Evolutionary conservation across 805 yeast species (phyloP).

Genomic region (Saccharomycopsis fodiens): DNA sequence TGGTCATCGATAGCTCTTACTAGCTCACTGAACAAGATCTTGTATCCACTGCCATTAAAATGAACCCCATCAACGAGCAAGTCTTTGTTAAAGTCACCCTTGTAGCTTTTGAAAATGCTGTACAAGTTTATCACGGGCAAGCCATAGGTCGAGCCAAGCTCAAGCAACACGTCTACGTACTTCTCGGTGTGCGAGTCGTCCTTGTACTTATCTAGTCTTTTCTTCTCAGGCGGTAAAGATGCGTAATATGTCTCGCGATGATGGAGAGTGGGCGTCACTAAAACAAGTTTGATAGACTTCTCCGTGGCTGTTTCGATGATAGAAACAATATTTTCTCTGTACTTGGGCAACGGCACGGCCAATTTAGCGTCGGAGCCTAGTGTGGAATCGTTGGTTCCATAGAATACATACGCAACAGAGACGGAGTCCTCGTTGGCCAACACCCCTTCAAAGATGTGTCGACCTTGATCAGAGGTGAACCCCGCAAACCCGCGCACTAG

Average conservation of each 20-base stretch:
- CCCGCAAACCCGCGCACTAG: constrained; percentile 72
- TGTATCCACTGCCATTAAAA: constrained; percentile 46
- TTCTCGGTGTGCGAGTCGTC: constrained; percentile 34
- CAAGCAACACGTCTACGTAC: constrained; percentile 45
- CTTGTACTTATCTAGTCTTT: constrained; percentile 35
- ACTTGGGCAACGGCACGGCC: constrained; percentile 43
- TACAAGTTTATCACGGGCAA: constrained; percentile 55
- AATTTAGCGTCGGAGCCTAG: constrained; percentile 31
- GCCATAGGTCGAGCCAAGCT: constrained; percentile 34
- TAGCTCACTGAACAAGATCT: constrained; percentile 39
- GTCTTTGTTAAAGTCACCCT: constrained; percentile 31
- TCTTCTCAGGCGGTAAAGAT: constrained; percentile 26
- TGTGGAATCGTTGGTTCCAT: constrained; percentile 75
- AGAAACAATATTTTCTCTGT: constrained; percentile 35
- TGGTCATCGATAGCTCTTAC: constrained; percentile 29
- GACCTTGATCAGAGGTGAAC: constrained; percentile 57
- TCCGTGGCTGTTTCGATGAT: constrained; percentile 35
- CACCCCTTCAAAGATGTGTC: constrained; percentile 39
- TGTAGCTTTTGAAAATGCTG: constrained; percentile 31
- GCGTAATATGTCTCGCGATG: constrained; percentile 37
- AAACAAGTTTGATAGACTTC: constrained; percentile 41
- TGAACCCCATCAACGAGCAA: constrained; percentile 53
- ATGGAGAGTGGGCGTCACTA: constrained; percentile 57
- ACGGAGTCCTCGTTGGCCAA: constrained; percentile 38
- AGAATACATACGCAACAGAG: constrained; percentile 46